Evolutionary conservation across 805 yeast species (phyloP), one percentile per base, ranked within the genome.

Genomic region (Wickerhamiella lipophila): DNA sequence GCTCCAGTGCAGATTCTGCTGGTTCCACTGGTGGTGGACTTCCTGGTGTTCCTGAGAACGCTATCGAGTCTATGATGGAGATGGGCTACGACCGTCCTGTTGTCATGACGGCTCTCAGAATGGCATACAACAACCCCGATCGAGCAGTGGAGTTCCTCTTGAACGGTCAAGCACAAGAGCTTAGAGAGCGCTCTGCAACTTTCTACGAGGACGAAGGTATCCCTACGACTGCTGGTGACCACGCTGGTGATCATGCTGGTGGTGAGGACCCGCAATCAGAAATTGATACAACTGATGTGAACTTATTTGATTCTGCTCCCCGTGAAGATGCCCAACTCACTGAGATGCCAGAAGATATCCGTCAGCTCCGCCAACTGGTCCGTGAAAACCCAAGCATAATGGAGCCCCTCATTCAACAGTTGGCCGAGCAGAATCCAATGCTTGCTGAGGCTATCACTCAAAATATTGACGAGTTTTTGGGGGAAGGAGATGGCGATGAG

Each of bases 51-150:
- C 76, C 95, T 57, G 86, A 83, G 58, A 76, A 50, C 26, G 84
- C 94, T 29, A 76, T 89, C 50, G 73, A 72, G 51, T 81, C 81
- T 61, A 87, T 92, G 64, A 76, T 87, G 79, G 96, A 85, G 56
- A 87, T 92, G 96, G 98, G 98, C 7, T 92, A 87, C 62, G 85
- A 82, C 46, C 78, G 94, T 58, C 74, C 77, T 15, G 84, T 85
- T 62, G 96, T 86, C 22, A 94, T 85, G 66, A 76, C 78, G 42
- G 98, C 98, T 0, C 69, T 92, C 63, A 78, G 94, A 58, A 95
- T 95, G 13, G 97, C 98, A 1, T 92, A 79, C 69, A 89, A 89
- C 68, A 88, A 92, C 66, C 97, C 98, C 18, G 97, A 89, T 63
- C 79, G 98, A 59, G 98, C 98, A 0, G 97, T 92, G 12, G 98